Evolutionary conservation across 2,329 filamentous ascomycete genomes (phyloP).

Genomic region (Camptophora hylomeconis): DNA sequence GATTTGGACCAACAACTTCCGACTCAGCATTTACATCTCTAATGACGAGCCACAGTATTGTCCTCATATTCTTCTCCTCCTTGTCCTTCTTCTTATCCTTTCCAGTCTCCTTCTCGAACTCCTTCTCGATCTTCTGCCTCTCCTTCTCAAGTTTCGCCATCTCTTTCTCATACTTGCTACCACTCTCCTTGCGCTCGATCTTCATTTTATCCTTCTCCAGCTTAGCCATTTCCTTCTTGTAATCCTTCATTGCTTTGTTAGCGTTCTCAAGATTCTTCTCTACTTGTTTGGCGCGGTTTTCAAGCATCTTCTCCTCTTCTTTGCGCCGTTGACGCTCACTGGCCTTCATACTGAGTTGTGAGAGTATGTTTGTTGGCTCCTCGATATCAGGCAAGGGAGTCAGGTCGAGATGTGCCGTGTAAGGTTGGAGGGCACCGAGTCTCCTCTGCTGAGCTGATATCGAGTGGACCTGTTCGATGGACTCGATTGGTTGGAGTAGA

Average conservation of each 20-base stretch:
- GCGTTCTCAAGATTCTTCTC: constrained; percentile 1
- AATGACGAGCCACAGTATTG: constrained; percentile 6
- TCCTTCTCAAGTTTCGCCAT: constrained; percentile 2
- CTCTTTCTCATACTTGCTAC: constrained; percentile 4
- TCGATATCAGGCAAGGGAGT: too few species aligned
- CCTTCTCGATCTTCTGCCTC: too few species aligned
- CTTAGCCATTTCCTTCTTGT: constrained; percentile 4
- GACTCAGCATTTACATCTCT: constrained; percentile 2
- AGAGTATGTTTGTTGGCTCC: constrained; percentile 16
- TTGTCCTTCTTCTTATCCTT: constrained; percentile 3
- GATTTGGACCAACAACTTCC: too few species aligned
- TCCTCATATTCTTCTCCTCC: constrained; percentile 7
- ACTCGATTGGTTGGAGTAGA: constrained; percentile 8
- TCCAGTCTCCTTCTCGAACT: constrained; percentile 4
- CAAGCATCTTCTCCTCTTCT: constrained; percentile 6
- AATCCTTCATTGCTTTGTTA: constrained; percentile 3
- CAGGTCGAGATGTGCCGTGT: constrained; percentile 18
- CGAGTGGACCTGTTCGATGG: not conserved
- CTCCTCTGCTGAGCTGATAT: constrained; percentile 10
- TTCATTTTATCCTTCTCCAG: constrained; percentile 3
- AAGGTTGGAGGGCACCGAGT: constrained; percentile 16
- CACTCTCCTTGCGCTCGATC: not conserved
- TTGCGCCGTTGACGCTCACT: constrained; percentile 14
- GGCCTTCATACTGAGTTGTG: constrained; percentile 16
- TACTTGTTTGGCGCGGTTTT: constrained; percentile 4